Conservation (phyloP, 306 rosid species). For the Dicorynia guianensis region DNA sequence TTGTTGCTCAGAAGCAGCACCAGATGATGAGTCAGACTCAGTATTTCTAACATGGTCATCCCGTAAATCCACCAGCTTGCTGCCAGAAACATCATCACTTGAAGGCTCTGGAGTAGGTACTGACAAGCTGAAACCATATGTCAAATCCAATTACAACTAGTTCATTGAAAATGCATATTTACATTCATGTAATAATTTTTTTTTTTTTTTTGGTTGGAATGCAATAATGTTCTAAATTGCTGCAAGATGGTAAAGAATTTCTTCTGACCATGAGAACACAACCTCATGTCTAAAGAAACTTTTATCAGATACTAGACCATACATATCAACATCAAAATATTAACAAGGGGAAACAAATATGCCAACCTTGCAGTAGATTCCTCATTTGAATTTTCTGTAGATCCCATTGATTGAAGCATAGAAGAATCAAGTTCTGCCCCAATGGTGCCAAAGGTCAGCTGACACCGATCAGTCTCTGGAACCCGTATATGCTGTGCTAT, state of each 20-base stretch:
- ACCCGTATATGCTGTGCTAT: constrained; percentile 94
- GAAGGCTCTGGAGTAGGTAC: constrained; percentile 62
- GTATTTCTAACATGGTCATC: constrained; percentile 66
- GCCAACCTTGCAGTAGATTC: constrained; percentile 73
- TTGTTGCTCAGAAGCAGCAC: constrained; percentile 66
- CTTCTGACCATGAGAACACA: not conserved
- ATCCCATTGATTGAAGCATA: constrained; percentile 51
- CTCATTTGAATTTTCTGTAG: constrained; percentile 58
- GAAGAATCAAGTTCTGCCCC: constrained; percentile 69
- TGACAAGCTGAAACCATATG: constrained; percentile 63
- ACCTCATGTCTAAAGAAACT: not conserved
- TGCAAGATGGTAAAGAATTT: too few relatives aligned
- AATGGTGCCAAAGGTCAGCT: constrained; percentile 90
- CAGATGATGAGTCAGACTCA: constrained; percentile 66
- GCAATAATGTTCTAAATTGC: too few relatives aligned
- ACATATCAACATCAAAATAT: constrained; percentile 14
- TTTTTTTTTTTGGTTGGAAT: too few relatives aligned
- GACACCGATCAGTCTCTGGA: constrained; percentile 78
- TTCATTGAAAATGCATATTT: too few relatives aligned
- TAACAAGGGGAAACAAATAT: constrained; percentile 9
- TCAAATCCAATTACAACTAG: not conserved
- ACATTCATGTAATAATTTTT: too few relatives aligned
- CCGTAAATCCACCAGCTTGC: constrained; percentile 59
- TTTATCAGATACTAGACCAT: not conserved
- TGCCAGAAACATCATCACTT: constrained; percentile 65